Evolutionary conservation across 1,139 yeast genomes (phyloP), one percentile per base, ranked within the genome.

Genomic region (Blastobotrys proliferans): DNA sequence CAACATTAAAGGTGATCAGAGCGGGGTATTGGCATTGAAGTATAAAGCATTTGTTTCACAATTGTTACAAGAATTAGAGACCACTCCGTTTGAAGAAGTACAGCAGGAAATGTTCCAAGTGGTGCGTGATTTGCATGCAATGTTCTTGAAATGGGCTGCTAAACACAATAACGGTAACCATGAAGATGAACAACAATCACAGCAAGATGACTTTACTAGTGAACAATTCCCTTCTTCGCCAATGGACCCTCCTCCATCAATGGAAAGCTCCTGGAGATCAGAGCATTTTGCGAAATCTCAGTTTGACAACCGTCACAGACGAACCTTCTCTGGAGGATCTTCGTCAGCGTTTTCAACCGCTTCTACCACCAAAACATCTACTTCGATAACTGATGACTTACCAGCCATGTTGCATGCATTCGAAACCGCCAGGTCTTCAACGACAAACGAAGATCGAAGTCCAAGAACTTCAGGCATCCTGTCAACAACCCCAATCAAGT

Each of bases 31-130:
- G 28, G 57, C 62, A 3, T 51, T 48, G 38, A 55, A 59, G 29
- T 63, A 62, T 47, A 48, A 61, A 22, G 49, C 52, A 37, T 63
- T 63, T 51, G 67, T 63, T 17, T 45, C 55, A 18, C 61, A 61
- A 42, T 52, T 63, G 28, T 50, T 63, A 24, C 41, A 49, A 1
- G 65, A 63, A 38, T 51, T 63, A 46, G 65, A 63, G 42, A 48
- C 57, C 2, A 51, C 66, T 3, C 60, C 64, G 5, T 52, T 54
- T 33, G 63, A 58, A 31, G 54, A 58, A 9, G 62, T 58, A n/a
- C 63, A 61, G 38, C 61, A 58, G 46, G 67, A 63, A 40, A 53
- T 62, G 49, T 60, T 62, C 50, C 66, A 61, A 44, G 60, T 63
- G 6, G 66, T 63, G 16, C 51, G 56, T 10, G 68, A 63, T 38